Evolutionary conservation across 1,139 yeast genomes (phyloP).

Genomic region (Yamadazyma spencermartinsiae): DNA sequence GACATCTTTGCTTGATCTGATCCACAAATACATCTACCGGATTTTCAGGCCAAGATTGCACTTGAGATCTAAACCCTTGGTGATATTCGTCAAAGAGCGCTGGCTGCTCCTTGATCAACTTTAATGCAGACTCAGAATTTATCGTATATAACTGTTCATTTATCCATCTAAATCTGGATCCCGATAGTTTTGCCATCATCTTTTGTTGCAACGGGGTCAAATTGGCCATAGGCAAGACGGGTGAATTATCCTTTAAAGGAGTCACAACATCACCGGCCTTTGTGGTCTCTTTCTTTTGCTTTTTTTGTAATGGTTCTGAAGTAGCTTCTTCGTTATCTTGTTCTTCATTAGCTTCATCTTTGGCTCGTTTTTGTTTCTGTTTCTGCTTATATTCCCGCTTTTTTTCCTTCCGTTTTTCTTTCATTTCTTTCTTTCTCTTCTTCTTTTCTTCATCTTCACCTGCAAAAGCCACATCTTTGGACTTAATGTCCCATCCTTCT

Average conservation of each 20-base stretch:
- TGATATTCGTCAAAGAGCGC: constrained; percentile 91
- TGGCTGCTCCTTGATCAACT: constrained; percentile 77
- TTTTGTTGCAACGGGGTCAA: constrained; percentile 91
- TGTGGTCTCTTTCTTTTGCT: constrained; percentile 3
- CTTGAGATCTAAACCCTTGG: constrained; percentile 92
- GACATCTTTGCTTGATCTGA: constrained; percentile 59
- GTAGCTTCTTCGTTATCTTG: constrained; percentile 5
- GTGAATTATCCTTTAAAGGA: constrained; percentile 9
- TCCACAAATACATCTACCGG: constrained; percentile 88
- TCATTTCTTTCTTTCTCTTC: constrained; percentile 33
- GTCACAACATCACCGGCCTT: constrained; percentile 8
- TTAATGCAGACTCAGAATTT: constrained; percentile 72
- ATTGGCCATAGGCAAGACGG: constrained; percentile 36
- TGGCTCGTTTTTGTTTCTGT: constrained; percentile 15
- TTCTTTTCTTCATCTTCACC: constrained; percentile 27
- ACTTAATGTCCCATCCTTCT: constrained; percentile 77
- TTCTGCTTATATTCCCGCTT: constrained; percentile 11
- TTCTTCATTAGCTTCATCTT: constrained; percentile 14
- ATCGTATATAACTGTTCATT: constrained; percentile 92
- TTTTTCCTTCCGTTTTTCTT: constrained; percentile 13
- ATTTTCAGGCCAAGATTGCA: constrained; percentile 96
- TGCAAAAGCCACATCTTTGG: constrained; percentile 51
- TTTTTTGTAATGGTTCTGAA: constrained; percentile 11
- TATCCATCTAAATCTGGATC: constrained; percentile 96
- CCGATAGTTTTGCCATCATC: constrained; percentile 92